phyloP scores from a whole-genome alignment of 148 eudicot genomes.

The Vaccinium vitisidaea region DNA sequence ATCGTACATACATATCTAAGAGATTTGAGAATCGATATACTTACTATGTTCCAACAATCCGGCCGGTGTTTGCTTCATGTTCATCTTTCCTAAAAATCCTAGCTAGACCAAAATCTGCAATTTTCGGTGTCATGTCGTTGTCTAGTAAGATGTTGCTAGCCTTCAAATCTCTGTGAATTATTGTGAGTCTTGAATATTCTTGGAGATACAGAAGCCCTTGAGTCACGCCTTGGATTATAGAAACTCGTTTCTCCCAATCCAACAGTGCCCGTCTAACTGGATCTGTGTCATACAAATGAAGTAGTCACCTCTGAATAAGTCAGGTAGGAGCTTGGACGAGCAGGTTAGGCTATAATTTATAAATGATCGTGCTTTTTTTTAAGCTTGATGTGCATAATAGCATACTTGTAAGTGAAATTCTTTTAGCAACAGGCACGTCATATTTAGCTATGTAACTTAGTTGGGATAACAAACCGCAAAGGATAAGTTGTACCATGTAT shows the following conservation, averaged over 20 bases:
- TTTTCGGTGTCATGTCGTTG: conserved; percentile 34
- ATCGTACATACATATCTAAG: background rate
- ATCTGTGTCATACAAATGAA: background rate
- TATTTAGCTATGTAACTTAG: background rate
- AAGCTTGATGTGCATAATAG: background rate
- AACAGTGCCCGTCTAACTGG: background rate
- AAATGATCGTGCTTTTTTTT: background rate
- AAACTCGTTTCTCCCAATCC: background rate
- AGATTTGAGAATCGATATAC: conserved; percentile 7
- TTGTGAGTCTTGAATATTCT: background rate
- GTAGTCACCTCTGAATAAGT: background rate
- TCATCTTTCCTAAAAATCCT: conserved; percentile 35
- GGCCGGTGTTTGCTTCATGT: conserved; percentile 36
- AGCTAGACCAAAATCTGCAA: conserved; percentile 49
- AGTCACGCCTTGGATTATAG: background rate
- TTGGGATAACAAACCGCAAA: background rate
- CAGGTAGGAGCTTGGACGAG: background rate
- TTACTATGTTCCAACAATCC: conserved; percentile 49
- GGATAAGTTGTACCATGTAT: background rate
- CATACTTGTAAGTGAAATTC: background rate
- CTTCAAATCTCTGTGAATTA: conserved; percentile 43
- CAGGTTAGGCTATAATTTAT: background rate
- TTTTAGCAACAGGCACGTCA: background rate
- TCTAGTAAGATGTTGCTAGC: conserved; percentile 42
- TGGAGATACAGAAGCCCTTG: background rate